phyloP scores from a whole-genome alignment of 1,139 yeast genomes.

The Suhomyces maxii region DNA sequence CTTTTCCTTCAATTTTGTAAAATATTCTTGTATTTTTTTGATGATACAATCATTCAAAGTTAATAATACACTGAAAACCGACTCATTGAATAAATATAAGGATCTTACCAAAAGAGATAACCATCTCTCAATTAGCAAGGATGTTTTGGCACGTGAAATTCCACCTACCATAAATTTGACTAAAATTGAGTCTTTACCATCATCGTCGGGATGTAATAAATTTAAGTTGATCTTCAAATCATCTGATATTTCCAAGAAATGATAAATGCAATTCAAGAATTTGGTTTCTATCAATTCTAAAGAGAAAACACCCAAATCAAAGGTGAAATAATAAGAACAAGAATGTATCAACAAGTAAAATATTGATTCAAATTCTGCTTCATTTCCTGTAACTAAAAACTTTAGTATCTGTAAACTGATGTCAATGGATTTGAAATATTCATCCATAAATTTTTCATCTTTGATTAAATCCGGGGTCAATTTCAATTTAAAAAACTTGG shows the following conservation, averaged over 20 bases:
- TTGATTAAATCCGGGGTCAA: slow-evolving; percentile 28
- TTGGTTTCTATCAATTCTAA: slow-evolving; percentile 32
- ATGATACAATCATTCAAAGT: slow-evolving; percentile 53
- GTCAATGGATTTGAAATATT: slow-evolving; percentile 30
- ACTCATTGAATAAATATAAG: slow-evolving; percentile 48
- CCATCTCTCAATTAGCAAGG: slow-evolving; percentile 50
- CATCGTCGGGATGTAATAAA: slow-evolving; percentile 33
- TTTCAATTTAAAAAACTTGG: slow-evolving; percentile 39
- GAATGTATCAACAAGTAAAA: slow-evolving; percentile 30
- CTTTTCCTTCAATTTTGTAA: slow-evolving; percentile 21
- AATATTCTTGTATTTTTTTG: slow-evolving; percentile 41
- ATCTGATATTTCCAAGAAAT: slow-evolving; percentile 35
- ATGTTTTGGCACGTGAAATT: slow-evolving; percentile 32
- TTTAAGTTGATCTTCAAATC: slow-evolving; percentile 30
- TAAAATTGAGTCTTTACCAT: slow-evolving; percentile 33
- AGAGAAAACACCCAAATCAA: slow-evolving; percentile 15
- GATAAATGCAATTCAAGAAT: slow-evolving; percentile 32
- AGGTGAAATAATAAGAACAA: slow-evolving; percentile 26
- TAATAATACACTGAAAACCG: slow-evolving; percentile 52
- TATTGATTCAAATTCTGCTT: slow-evolving; percentile 47
- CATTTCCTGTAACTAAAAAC: slow-evolving; percentile 55
- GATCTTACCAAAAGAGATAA: slow-evolving; percentile 43
- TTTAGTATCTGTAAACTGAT: slow-evolving; percentile 43
- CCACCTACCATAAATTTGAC: slow-evolving; percentile 42
- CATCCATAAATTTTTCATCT: slow-evolving; percentile 19